Evolutionary conservation across 1,284 basidiomycete species (phyloP), one percentile per base, ranked within the genome.

Genomic region (Moesziomyces sp.): DNA sequence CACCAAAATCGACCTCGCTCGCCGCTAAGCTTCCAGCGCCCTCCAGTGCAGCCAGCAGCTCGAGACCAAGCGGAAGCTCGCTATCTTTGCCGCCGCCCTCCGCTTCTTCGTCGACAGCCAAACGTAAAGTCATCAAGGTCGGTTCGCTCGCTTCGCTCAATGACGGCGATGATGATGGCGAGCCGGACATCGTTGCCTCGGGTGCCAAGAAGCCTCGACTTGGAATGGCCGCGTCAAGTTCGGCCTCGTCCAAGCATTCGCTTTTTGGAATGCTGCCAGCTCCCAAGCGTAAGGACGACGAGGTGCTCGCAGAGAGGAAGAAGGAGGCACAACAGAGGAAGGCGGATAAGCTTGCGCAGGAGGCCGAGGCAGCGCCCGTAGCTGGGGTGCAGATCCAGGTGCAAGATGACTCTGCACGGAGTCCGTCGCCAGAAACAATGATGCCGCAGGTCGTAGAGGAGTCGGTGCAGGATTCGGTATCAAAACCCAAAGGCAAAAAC

Each of bases 191-290:
- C 30, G 30, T 30, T 30, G 30, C 30, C 30, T 30, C 30, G 18
- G 16, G 35, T 16, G 14, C 35, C 28, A 67, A 68, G 50, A 59
- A 53, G 42, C 55, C 59, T 5, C 52, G 44, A 10, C 53, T 63
- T 5, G 52, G 48, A 11, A 18, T 19, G 3, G 38, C 38, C 21
- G 19, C 30, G 23, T 7, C 46, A 11, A 35, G 43, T n/a, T 26
- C 53, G 1, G 52, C 43, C 9, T 43, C 61, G 3, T 40, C 38
- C 7, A 63, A 47, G 6, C 72, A 78, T 44, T 71, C 77, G 18
- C 72, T 83, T 2, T 70, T 83, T 11, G 70, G 76, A 19, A 77
- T 82, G 78, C 74, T 83, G 7, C 81, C 81, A 33, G 74, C 81
- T 3, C 81, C 81, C 0, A 76, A 77, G 38, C 52, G 64, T 14